These are phyloP conservation scores for Apiospora arundinis DNA, from an alignment of 2,329 filamentous ascomycete genomes.

Conservation along the genomic window DNA sequence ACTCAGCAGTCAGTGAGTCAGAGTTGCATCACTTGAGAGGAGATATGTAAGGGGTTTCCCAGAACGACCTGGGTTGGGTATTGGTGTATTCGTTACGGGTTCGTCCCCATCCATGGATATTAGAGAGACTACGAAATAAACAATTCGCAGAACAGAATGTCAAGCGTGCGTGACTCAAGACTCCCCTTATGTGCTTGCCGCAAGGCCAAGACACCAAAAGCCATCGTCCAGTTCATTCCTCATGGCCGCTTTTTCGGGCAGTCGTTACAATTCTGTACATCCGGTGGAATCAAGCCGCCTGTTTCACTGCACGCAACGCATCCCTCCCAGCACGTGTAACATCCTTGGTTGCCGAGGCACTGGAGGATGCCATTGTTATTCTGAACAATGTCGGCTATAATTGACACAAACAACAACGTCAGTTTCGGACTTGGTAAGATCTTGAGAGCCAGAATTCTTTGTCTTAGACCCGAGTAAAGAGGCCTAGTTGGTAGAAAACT, in stretches of 20 bases:
- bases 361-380: not conserved
- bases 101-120: not conserved
- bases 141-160: not conserved
- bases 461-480: too few relatives aligned
- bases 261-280: too few relatives aligned
- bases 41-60: not conserved
- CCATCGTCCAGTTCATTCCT: not conserved
- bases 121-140: not conserved
- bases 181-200: not conserved
- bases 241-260: not conserved
- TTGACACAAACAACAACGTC: not conserved
- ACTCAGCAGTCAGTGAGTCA: not conserved
- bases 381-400: not conserved
- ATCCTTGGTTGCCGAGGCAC: not conserved
- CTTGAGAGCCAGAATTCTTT: not conserved
- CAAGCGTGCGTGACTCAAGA: not conserved
- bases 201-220: not conserved
- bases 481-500: not conserved
- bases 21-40: not conserved
- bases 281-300: not conserved
- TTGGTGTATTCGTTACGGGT: not conserved
- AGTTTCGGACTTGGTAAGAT: not conserved
- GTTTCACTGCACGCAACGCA: not conserved
- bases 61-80: not conserved
- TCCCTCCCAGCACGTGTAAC: not conserved